Conservation (phyloP, 331 rosid species). For the Quercus phellos region DNA sequence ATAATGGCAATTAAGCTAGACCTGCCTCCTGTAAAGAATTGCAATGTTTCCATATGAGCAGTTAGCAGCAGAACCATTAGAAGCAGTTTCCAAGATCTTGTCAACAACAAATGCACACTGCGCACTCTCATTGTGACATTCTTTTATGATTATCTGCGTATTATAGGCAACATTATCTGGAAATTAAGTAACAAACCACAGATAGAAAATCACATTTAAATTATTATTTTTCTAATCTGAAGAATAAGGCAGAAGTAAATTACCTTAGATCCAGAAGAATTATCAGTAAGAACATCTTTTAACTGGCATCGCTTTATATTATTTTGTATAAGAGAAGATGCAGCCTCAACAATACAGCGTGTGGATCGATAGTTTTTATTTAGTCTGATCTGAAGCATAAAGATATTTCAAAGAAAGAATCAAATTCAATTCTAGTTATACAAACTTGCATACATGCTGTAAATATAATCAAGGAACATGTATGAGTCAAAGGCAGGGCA, state of each 20-base stretch:
- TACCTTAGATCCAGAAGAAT: conserved; percentile 83
- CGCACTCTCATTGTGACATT: conserved; percentile 79
- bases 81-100: conserved; percentile 66
- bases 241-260: conserved; percentile 13
- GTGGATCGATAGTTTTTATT: conserved; percentile 93
- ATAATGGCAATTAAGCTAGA: conserved; percentile 36
- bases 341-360: conserved; percentile 86
- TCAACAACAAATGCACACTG: conserved; percentile 88
- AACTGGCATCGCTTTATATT: conserved; percentile 62
- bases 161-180: conserved; percentile 10
- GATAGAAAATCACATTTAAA: conserved; percentile 8
- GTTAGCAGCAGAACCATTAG: conserved; percentile 42
- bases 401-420: conserved; percentile 18
- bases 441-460: neutral
- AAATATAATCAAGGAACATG: conserved; percentile 14
- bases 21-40: conserved; percentile 97
- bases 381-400: conserved; percentile 64
- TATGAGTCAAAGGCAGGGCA: conserved; percentile 23
- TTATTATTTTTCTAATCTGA: conserved; percentile 5
- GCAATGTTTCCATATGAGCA: conserved; percentile 67
- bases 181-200: neutral
- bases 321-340: conserved; percentile 74
- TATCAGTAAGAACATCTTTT: conserved; percentile 77
- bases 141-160: conserved; percentile 62
- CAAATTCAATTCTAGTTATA: conserved; percentile 7